Base-by-base conservation (phyloP, 495 filamentous ascomycete species). In the Xylaria venustula region DNA sequence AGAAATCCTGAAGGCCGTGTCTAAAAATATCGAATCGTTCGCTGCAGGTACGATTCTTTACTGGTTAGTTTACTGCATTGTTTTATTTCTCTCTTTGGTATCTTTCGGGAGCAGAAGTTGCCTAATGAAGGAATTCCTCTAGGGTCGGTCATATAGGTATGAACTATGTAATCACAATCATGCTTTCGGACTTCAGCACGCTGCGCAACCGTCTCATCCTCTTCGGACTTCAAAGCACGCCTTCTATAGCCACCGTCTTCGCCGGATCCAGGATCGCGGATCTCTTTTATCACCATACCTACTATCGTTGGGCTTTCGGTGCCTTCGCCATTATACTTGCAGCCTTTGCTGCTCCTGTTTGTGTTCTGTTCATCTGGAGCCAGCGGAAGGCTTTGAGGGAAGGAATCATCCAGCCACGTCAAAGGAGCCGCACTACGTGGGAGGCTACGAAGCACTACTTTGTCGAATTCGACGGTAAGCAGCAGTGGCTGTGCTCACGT, bases 391-490 rank as follows among this genome's bases (percentile, higher is more conserved):
- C 83, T 14, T 66, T 73, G 54, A 78, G 71, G 56, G 22, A 52
- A 53, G 53, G 36, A 2, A 8, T 53, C 19, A 53, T 53, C 7
- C 50, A 53, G 20, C 34, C 60, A 46, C 81, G 84, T 46, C 23
- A 53, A 7, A 53, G 32, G 57, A 75, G 77, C 25, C 80, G 84
- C 15, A 83, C 80, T 2, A 25, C 63, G 1, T 44, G 63, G 48
- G 73, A 88, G 65, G 83, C 77, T 2, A 58, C 81, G 52, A 53
- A 68, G 20, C 75, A 87, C 64, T 88, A 88, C 64, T 67, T 77
- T 49, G 73, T 78, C 53, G 81, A 88, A 62, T 88, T 90, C 66
- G 87, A 90, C 64, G 64, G 82, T 85, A 75, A 64, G n/a, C n/a
- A n/a, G n/a, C n/a, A n/a, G n/a, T n/a, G n/a, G n/a, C n/a, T n/a